These are phyloP conservation scores for Lodderomyces parapsilosis DNA, from an alignment of 1,139 yeast genomes.

Conservation along the genomic window DNA sequence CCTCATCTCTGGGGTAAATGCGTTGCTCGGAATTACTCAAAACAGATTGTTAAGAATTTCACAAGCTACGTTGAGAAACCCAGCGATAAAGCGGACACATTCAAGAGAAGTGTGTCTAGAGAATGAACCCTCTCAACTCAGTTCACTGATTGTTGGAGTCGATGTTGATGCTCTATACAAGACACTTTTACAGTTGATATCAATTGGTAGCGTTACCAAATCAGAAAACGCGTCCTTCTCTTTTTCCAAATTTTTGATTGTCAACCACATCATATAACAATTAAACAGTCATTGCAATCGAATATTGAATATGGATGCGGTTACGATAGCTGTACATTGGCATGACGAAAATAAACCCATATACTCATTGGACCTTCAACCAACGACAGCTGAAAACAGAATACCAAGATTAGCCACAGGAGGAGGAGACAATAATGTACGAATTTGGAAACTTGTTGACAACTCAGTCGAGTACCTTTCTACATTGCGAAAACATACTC, in stretches of 20 bases:
- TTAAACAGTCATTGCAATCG: not conserved
- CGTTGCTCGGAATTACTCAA: slow-evolving; percentile 1
- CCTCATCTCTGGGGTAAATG: not conserved
- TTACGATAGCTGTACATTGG: slow-evolving; percentile 74
- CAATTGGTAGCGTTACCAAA: not conserved
- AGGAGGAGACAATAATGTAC: slow-evolving; percentile 90
- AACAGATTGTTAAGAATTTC: not conserved
- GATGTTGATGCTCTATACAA: too few relatives aligned
- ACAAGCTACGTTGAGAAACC: not conserved
- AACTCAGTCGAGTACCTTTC: slow-evolving; percentile 57
- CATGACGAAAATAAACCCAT: slow-evolving; percentile 81
- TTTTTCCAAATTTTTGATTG: not conserved
- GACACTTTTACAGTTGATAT: too few relatives aligned
- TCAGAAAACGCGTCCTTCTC: not conserved
- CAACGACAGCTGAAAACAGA: slow-evolving; percentile 21
- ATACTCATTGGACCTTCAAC: slow-evolving; percentile 80
- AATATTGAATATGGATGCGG: slow-evolving; percentile 45
- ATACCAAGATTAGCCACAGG: slow-evolving; percentile 68
- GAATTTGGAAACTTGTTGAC: slow-evolving; percentile 51
- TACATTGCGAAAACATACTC: slow-evolving; percentile 83
- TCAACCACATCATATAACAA: not conserved
- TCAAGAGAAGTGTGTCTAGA: too few relatives aligned
- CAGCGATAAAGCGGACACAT: too few relatives aligned
- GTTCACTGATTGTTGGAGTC: too few relatives aligned
- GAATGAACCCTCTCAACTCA: too few relatives aligned